phyloP scores from a whole-genome alignment of 2,329 filamentous ascomycete genomes.

The Metarhizium brunneum region DNA sequence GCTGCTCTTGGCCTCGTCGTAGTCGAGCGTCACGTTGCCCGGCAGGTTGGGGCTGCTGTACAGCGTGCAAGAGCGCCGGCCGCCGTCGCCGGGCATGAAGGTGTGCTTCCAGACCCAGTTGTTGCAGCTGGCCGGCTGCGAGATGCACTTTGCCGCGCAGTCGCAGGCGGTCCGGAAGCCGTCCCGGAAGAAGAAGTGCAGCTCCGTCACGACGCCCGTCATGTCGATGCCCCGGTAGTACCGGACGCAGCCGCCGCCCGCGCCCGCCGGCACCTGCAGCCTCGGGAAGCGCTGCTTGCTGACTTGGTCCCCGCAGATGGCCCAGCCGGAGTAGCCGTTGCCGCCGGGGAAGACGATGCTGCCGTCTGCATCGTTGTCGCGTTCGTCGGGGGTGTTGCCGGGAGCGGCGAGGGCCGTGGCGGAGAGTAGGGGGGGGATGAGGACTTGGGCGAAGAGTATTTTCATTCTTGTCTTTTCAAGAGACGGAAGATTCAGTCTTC shows the following conservation, averaged over 20 bases:
- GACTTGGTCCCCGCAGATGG: conserved; percentile 5
- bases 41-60: no score
- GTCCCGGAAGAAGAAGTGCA: conserved; percentile 7
- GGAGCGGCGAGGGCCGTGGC: no score
- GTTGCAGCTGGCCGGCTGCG: background rate
- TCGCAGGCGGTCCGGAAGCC: background rate
- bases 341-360: no score
- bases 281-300: conserved; percentile 6
- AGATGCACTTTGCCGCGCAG: conserved; percentile 2
- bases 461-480: no score
- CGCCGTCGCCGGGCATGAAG: conserved; percentile 3
- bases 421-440: no score
- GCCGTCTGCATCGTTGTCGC: no score
- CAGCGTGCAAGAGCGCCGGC: background rate
- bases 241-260: conserved; percentile 7
- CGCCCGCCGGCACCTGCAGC: conserved; percentile 6
- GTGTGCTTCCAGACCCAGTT: conserved; percentile 11
- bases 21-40: no score
- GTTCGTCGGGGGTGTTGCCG: no score
- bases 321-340: background rate
- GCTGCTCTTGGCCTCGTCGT: no score
- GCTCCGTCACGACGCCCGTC: conserved; percentile 9
- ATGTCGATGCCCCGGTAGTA: conserved; percentile 9
- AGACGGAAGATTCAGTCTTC: no score
- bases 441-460: no score